Evolutionary conservation across 768 basidiomycete species (phyloP).

Genomic region (Mycena alexandri): DNA sequence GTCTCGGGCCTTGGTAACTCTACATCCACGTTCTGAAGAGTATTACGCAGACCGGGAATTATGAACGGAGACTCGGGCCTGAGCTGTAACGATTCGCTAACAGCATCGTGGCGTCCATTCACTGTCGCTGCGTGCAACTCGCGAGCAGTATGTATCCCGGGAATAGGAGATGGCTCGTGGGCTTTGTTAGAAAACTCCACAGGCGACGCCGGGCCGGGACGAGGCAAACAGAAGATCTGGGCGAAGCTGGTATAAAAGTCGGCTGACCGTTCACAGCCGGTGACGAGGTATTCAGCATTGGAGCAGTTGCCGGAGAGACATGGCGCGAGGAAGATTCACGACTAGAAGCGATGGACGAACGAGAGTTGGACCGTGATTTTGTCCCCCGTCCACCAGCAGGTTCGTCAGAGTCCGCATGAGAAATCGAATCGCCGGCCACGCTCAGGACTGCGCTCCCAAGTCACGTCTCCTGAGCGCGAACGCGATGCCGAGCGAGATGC

Average conservation of each 20-base stretch:
- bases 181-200: too few relatives aligned
- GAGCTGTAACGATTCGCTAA: not conserved
- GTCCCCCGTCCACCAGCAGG: slow-evolving; percentile 45
- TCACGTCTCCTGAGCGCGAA: slow-evolving; percentile 28
- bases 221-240: not conserved
- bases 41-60: slow-evolving; percentile 3
- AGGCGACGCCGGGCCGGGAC: not conserved
- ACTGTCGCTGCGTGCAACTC: not conserved
- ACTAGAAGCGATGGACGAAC: slow-evolving; percentile 70
- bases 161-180: slow-evolving; percentile 18
- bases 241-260: slow-evolving; percentile 1
- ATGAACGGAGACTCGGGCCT: slow-evolving; percentile 1
- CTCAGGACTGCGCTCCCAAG: slow-evolving; percentile 21
- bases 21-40: slow-evolving; percentile 3
- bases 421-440: slow-evolving; percentile 31
- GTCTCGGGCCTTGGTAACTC: not conserved
- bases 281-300: slow-evolving; percentile 3
- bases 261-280: slow-evolving; percentile 4
- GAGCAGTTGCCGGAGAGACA: slow-evolving; percentile 27
- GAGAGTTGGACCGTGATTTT: slow-evolving; percentile 63
- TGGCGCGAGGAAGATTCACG: slow-evolving; percentile 47
- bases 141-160: slow-evolving; percentile 12
- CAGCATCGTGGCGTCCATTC: not conserved
- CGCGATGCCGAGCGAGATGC: slow-evolving; percentile 45
- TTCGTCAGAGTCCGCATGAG: slow-evolving; percentile 42